These are phyloP conservation scores for Alternaria conjuncta DNA, from an alignment of 2,329 filamentous ascomycete species.

Conservation along the genomic window DNA sequence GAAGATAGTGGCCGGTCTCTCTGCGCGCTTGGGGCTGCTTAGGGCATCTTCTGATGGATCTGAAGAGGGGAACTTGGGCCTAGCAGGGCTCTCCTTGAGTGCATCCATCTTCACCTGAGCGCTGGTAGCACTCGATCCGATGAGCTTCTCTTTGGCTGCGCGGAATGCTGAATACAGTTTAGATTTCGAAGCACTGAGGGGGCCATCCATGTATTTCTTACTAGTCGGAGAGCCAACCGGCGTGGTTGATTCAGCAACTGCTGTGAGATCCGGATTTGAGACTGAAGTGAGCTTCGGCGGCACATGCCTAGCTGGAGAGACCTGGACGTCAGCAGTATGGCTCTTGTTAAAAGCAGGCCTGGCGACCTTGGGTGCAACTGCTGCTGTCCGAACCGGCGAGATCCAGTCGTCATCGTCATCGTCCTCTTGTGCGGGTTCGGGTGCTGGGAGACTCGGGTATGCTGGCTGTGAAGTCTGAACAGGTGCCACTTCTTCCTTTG, in stretches of 20 bases:
- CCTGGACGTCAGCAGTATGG: constrained; percentile 60
- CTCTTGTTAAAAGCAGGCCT: constrained; percentile 66
- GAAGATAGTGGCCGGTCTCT: constrained; percentile 41
- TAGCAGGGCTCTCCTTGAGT: constrained; percentile 46
- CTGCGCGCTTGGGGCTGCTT: constrained; percentile 42
- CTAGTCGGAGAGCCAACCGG: constrained; percentile 61
- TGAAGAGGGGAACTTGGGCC: constrained; percentile 32
- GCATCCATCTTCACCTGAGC: constrained; percentile 65
- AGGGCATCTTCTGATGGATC: constrained; percentile 43
- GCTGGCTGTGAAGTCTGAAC: constrained; percentile 39
- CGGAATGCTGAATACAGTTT: constrained; percentile 91
- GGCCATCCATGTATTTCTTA: constrained; percentile 70
- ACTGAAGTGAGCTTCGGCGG: constrained; percentile 53
- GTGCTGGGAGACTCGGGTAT: constrained; percentile 51
- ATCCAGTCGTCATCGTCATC: constrained; percentile 62
- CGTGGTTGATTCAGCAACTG: constrained; percentile 58
- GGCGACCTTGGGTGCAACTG: constrained; percentile 26
- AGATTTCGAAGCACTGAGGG: constrained; percentile 89
- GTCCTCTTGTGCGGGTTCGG: constrained; percentile 19
- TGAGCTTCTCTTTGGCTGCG: constrained; percentile 84
- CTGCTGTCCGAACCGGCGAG: constrained; percentile 56
- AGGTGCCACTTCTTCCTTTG: constrained; percentile 40
- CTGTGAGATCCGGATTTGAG: constrained; percentile 52
- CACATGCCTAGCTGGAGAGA: constrained; percentile 51
- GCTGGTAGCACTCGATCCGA: constrained; percentile 69